Base-by-base conservation (phyloP, 2,329 filamentous ascomycete species). In the Dothideomycetes sp. region DNA sequence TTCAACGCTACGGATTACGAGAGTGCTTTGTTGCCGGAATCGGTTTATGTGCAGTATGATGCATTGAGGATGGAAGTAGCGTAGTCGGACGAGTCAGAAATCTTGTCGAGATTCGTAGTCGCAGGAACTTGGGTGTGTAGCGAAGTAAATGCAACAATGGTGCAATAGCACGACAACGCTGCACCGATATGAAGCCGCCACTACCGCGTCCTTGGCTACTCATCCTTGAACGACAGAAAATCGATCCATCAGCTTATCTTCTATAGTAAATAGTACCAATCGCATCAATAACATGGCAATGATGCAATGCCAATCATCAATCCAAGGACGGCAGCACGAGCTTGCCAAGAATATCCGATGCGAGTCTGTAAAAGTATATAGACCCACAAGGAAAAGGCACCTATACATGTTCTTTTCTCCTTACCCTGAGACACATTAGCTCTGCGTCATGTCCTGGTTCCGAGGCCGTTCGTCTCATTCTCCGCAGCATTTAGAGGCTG, bases 11-110 rank as follows among this genome's bases (percentile, higher is more conserved):
- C 72, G 4, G 65, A 78, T 48, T 69, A 70, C 12, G 74, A 80
- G 58, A 69, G 68, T 20, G 76, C 77, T 0, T 36, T 79, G 7
- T 48, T 80, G 42, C 67, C 75, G 0, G 58, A 60, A 30, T 68
- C 66, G 1, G 63, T 76, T 0, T 81, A 81, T 55, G 69, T 81
- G 5, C 76, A 81, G 60, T 81, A 82, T 47, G 77, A 81, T 59
- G 76, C 78, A 2, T 50, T 81, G 52, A 64, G 76, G 36, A 50
- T 81, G 33, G 77, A 81, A 51, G 53, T 80, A 25, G 24, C 23
- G 27, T 39, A 31, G 19, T 10, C 17, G 11, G 4, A 7, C 18
- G n/a, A n/a, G n/a, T n/a, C n/a, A n/a, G n/a, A n/a, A n/a, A n/a
- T n/a, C n/a, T n/a, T n/a, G n/a, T n/a, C n/a, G n/a, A n/a, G n/a